Evolutionary conservation across 306 rosid species (phyloP), one percentile per base, ranked within the genome.

Genomic region (Psophocarpus tetragonolobus): DNA sequence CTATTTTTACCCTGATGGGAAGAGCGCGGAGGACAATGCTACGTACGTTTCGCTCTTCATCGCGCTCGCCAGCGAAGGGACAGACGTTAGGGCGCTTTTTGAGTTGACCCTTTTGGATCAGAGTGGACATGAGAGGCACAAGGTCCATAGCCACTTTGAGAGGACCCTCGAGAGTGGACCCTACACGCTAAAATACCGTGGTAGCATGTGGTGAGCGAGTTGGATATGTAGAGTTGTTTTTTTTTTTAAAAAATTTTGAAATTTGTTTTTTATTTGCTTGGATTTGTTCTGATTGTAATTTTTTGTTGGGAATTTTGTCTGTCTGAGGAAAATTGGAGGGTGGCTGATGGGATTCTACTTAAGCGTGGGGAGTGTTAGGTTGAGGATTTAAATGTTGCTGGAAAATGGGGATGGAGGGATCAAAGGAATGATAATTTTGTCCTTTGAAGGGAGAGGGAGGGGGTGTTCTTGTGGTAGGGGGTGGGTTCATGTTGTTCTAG

Each of bases 91-190:
- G 73, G 98, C 98, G 1, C 87, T 93, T 24, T 93, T 93, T 41
- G 98, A 93, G 82, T 56, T 93, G 84, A 93, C 94, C 41, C 97
- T 93, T 76, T 77, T 93, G 88, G 98, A 93, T 74, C 98, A 93
- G 92, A 93, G 98, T 33, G 98, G 98, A 51, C 89, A 85, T 51
- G 97, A 80, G 89, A 89, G 93, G 84, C 98, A 93, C 23, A 93
- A 93, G 88, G 98, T 93, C 29, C 96, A 93, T 80, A 93, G 88
- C 84, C 98, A 93, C 80, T 93, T 93, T 65, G 98, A 91, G 50
- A 91, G 98, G 87, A 79, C 90, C 26, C 87, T 91, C 65, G 97
- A 93, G 35, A 88, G 97, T 14, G 98, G 98, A 18, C 98, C 98
- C 0, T 93, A 93, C 71, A 89, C 98, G 23, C 88, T 93, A 21